Percentiles rank a stretch among this genome's conserved stretches.
These are phyloP conservation scores for Plasmodium chabaudi DNA, from an alignment of 169 alveolate species.

Conservation along the genomic window DNA sequence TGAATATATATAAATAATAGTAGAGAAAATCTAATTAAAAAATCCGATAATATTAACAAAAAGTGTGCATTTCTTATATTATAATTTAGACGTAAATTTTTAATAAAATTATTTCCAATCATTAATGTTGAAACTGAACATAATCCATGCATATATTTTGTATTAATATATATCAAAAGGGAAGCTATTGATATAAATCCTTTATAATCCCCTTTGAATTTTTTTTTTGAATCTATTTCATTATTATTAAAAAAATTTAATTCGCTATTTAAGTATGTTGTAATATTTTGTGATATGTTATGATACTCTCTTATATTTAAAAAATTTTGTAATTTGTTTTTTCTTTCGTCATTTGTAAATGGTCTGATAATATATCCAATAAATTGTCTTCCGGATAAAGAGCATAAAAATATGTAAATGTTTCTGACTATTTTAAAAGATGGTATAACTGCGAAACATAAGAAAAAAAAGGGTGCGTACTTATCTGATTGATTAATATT, in stretches of 20 bases:
- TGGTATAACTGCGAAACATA: constrained; percentile 46
- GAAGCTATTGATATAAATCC: constrained; percentile 70
- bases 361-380: constrained; percentile 68
- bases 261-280: constrained; percentile 25
- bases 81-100: constrained; percentile 50
- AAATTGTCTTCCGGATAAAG: constrained; percentile 61
- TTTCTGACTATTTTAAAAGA: constrained; percentile 58
- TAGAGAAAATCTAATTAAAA: constrained; percentile 32
- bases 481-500: constrained; percentile 39
- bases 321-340: constrained; percentile 46
- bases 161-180: constrained; percentile 44
- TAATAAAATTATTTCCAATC: constrained; percentile 63
- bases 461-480: constrained; percentile 45
- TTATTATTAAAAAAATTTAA: constrained; percentile 18
- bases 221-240: constrained; percentile 11
- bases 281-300: constrained; percentile 3
- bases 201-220: constrained; percentile 55
- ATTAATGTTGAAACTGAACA: constrained; percentile 35
- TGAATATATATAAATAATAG: constrained; percentile 37
- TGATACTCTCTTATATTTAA: constrained; percentile 18
- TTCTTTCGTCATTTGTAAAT: constrained; percentile 14
- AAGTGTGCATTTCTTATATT: constrained; percentile 47
- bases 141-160: constrained; percentile 70
- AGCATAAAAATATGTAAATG: constrained; percentile 50
- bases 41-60: constrained; percentile 7